Percentiles rank a stretch among this genome's conserved stretches.
Conservation (phyloP, 441 rosid genomes). For the Capsella rubella region DNA sequence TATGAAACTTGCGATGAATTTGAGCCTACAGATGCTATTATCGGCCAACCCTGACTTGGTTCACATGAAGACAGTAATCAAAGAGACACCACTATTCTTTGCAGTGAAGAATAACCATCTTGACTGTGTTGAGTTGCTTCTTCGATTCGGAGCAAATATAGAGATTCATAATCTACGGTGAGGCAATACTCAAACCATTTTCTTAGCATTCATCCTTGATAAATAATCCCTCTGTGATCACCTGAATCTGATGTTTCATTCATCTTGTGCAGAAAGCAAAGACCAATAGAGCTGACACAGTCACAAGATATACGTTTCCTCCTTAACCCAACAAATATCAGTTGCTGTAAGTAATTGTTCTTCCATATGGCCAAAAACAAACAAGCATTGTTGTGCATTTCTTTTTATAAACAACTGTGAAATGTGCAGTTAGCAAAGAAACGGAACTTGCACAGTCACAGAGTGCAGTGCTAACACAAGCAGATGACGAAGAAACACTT, state of each 20-base stretch:
- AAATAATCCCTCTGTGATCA: constrained; percentile 17
- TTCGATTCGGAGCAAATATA: constrained; percentile 70
- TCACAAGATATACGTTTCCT: constrained; percentile 89
- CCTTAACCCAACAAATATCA: constrained; percentile 64
- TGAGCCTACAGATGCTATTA: constrained; percentile 60
- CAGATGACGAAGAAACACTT: constrained; percentile 56
- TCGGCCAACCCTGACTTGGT: constrained; percentile 59
- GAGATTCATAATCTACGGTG: constrained; percentile 87
- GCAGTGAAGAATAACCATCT: constrained; percentile 80
- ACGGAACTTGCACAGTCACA: constrained; percentile 31
- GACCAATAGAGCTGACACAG: constrained; percentile 83
- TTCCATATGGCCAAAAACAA: constrained; percentile 9
- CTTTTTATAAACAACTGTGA: constrained; percentile 40
- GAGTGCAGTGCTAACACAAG: constrained; percentile 32
- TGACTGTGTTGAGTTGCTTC: constrained; percentile 79
- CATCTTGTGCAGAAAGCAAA: constrained; percentile 58
- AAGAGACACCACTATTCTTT: constrained; percentile 90
- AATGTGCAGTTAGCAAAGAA: constrained; percentile 57
- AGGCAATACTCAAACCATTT: constrained; percentile 38
- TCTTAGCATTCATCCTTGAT: constrained; percentile 22
- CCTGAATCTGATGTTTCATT: constrained; percentile 20
- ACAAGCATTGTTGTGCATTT: constrained; percentile 5
- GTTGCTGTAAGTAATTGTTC: constrained; percentile 61
- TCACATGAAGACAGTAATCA: constrained; percentile 62
- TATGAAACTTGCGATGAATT: constrained; percentile 20